A percentile compares a stretch with the other conserved stretches of the same genome.
phyloP scores from a whole-genome alignment of 2,329 filamentous ascomycete genomes.

The Fusarium pseudograminearum region DNA sequence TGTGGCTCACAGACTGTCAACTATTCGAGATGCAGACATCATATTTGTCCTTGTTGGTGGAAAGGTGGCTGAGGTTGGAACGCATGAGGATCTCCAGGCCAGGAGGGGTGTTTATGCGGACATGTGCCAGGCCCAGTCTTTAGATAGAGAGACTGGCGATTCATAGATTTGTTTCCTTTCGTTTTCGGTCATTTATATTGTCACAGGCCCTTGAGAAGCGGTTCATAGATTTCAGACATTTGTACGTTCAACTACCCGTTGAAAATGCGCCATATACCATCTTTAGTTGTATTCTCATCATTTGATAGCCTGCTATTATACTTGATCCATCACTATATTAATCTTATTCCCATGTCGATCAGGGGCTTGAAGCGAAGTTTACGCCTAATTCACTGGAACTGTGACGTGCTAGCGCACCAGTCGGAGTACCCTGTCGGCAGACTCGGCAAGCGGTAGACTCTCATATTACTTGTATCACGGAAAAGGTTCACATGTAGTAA shows the following conservation, averaged over 20 bases:
- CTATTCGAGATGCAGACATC: constrained; percentile 68
- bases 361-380: not conserved
- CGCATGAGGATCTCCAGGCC: constrained; percentile 67
- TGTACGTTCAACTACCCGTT: not conserved
- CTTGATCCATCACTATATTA: not conserved
- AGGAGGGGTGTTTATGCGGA: constrained; percentile 32
- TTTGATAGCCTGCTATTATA: not conserved
- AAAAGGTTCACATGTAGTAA: constrained; percentile 2
- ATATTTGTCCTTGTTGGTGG: constrained; percentile 72
- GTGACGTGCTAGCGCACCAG: not conserved
- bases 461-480: not conserved
- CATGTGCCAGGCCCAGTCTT: constrained; percentile 36
- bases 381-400: not conserved
- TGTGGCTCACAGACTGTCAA: constrained; percentile 69
- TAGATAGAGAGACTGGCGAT: constrained; percentile 8
- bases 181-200: not conserved
- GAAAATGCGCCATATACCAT: not conserved
- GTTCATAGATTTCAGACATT: not conserved
- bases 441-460: not conserved
- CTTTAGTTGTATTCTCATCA: not conserved
- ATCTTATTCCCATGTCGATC: not conserved
- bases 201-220: accelerated
- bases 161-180: not conserved
- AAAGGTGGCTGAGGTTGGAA: constrained; percentile 67
- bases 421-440: not conserved